Base-by-base conservation (phyloP, 202 grass and related monocot genomes). In the Zoysia matrella region DNA sequence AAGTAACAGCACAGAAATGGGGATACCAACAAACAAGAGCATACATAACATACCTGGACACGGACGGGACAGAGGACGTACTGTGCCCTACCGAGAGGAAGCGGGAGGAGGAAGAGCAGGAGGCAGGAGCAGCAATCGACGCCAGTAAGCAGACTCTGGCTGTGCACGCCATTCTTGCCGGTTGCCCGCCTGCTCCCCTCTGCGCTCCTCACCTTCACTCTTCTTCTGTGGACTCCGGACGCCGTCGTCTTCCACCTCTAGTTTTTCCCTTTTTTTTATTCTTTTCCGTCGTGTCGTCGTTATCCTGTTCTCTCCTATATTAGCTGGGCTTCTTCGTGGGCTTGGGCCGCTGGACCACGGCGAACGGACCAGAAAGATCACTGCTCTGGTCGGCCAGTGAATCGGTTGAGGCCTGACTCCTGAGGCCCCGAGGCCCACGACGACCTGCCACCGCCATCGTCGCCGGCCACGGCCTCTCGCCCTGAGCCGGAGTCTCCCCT, bases 151-250 rank as follows among this genome's bases (percentile, higher is more conserved):
- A 61, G 67, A 74, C 46, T 14, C 61, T 64, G 22, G 68, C 70
- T 69, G 83, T 74, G 78, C 83, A 86, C 83, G 83, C 88, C 88
- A 89, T 89, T 86, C 73, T 78, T 72, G 72, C 77, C 18, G 22
- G 22, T 22, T 22, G 22, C 22, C 22, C 22, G 22, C 22, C 22
- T 22, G 22, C 22, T 22, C 22, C 22, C 22, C 22, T 22, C 22
- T 22, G 22, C 22, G 22, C 48, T 53, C 22, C 14, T 12, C 67
- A 6, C 52, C 8, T 8, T 47, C 30, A 63, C 30, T 36, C 57
- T 75, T 54, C 22, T 74, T 79, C 64, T 86, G 82, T 81, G 77
- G 87, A 60, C 73, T 77, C 46, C 52, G 51, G 78, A 60, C 50
- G 69, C 72, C 78, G 74, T 69, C 78, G 78, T 74, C 61, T 82